Evolutionary conservation across 2,329 filamentous ascomycete species (phyloP).

Genomic region (Hypoxylon sp.): DNA sequence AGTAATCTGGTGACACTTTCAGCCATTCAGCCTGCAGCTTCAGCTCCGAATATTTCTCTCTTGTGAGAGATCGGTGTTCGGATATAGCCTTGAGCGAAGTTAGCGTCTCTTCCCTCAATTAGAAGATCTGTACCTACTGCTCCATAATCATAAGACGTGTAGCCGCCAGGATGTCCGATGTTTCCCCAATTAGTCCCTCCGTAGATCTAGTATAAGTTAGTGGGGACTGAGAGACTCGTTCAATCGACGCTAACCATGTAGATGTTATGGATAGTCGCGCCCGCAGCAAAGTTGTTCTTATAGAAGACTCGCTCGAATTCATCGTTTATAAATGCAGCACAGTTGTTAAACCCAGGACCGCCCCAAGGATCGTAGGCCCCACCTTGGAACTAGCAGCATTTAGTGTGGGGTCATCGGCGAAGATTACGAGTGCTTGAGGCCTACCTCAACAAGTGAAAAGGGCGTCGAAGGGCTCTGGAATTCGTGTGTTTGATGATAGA

Average conservation of each 20-base stretch:
- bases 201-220: slow-evolving; percentile 67
- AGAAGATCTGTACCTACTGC: slow-evolving; percentile 64
- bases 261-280: slow-evolving; percentile 28
- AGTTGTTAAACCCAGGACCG: slow-evolving; percentile 74
- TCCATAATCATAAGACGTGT: slow-evolving; percentile 71
- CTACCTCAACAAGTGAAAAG: slow-evolving; percentile 59
- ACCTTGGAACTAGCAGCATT: slow-evolving; percentile 71
- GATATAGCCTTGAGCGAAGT: slow-evolving; percentile 36
- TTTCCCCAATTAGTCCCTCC: slow-evolving; percentile 91
- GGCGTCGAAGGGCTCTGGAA: slow-evolving; percentile 75
- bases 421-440: neutral
- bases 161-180: slow-evolving; percentile 76
- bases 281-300: slow-evolving; percentile 78
- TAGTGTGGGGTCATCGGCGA: neutral
- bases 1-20: slow-evolving; percentile 78
- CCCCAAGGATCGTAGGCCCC: slow-evolving; percentile 83
- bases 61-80: slow-evolving; percentile 76
- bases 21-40: slow-evolving; percentile 83
- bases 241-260: slow-evolving; percentile 29
- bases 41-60: slow-evolving; percentile 84
- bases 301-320: slow-evolving; percentile 85
- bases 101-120: neutral
- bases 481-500: slow-evolving; percentile 68
- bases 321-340: slow-evolving; percentile 75
- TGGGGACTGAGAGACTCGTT: slow-evolving; percentile 58